Base-by-base conservation (phyloP, 2,329 filamentous ascomycete species). In the Clonostachys solani region DNA sequence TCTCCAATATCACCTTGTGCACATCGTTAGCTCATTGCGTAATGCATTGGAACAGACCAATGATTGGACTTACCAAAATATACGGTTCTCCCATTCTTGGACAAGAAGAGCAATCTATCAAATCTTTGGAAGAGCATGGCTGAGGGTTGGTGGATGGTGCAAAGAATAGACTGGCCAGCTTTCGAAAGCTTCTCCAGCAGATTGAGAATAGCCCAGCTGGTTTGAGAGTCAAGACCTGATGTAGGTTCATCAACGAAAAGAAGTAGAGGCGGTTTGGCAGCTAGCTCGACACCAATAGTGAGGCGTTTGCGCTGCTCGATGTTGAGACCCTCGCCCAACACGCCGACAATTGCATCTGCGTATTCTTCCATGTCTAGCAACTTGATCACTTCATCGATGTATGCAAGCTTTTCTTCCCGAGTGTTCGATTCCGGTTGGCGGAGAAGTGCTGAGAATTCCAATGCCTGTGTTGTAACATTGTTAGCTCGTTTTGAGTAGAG, bases 71-170 rank as follows among this genome's bases (percentile, higher is more conserved):
- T 3, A 77, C 87, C 89, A 59, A 90, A 92, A 71, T 94, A 94
- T 42, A 92, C 86, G 2, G 87, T 90, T 60, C 75, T 80, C 47
- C 89, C 89, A 48, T 88, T 88, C 59, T 80, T 84, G 33, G 84
- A 83, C 15, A 94, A 72, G 71, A 94, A 89, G 33, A 92, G 75
- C 7, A 94, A 78, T 49, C 87, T 81, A 59, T 94, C 89, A 61
- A 94, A 96, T 49, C 89, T 86, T 64, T 96, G 89, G 74, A 96
- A 96, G 46, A 96, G 77, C 78, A 95, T 91, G 34, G 92, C 91
- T 12, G 89, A 95, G n/a, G 92, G 92, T 66, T 97, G 92, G 65
- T 97, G 92, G 51, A 96, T 96, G 0, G 92, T 96, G 71, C 91
- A 96, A n/a, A 96, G 83, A 66, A 96, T 89, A 44, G 92, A 92